These are phyloP conservation scores for Kodamaea sagamina DNA, from an alignment of 805 yeast species.

Conservation along the genomic window DNA sequence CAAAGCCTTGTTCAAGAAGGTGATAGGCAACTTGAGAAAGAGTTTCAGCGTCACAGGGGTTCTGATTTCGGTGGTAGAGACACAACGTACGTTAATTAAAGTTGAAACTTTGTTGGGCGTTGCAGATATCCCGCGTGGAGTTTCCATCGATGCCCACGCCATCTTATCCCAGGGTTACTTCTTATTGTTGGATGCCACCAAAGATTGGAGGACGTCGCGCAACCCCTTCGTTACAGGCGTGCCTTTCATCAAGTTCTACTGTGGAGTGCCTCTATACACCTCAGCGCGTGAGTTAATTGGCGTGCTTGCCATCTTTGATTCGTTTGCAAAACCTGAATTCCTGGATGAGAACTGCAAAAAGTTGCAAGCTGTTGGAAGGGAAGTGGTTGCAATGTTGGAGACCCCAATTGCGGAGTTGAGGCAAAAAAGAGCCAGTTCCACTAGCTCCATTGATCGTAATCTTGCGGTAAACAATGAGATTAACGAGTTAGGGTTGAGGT, in stretches of 20 bases:
- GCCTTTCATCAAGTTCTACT: constrained; percentile 62
- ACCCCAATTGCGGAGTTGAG: constrained; percentile 28
- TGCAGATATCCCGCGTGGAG: constrained; percentile 52
- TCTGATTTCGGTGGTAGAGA: constrained; percentile 58
- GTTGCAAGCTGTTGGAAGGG: constrained; percentile 41
- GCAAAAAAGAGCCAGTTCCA: constrained; percentile 8
- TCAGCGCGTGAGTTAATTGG: constrained; percentile 53
- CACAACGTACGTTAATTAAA: constrained; percentile 50
- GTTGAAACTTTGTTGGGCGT: constrained; percentile 49
- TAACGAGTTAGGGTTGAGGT: constrained; percentile 33
- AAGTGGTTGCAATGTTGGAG: constrained; percentile 45
- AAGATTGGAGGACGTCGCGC: constrained; percentile 67
- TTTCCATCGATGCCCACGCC: constrained; percentile 70
- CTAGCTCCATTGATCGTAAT: constrained; percentile 3
- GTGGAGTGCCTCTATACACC: constrained; percentile 58
- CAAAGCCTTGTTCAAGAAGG: constrained; percentile 36
- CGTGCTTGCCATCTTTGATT: constrained; percentile 58
- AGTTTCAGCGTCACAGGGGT: constrained; percentile 52
- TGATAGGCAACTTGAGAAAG: constrained; percentile 40
- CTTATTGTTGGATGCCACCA: constrained; percentile 56
- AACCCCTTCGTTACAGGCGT: constrained; percentile 66
- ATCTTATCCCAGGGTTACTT: constrained; percentile 59
- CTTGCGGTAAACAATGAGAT: constrained; percentile 20
- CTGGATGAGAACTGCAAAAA: constrained; percentile 33
- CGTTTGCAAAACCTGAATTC: constrained; percentile 40